Evolutionary conservation across 345 rosid species (phyloP), one percentile per base, ranked within the genome.

Genomic region (Erodium maritimum): DNA sequence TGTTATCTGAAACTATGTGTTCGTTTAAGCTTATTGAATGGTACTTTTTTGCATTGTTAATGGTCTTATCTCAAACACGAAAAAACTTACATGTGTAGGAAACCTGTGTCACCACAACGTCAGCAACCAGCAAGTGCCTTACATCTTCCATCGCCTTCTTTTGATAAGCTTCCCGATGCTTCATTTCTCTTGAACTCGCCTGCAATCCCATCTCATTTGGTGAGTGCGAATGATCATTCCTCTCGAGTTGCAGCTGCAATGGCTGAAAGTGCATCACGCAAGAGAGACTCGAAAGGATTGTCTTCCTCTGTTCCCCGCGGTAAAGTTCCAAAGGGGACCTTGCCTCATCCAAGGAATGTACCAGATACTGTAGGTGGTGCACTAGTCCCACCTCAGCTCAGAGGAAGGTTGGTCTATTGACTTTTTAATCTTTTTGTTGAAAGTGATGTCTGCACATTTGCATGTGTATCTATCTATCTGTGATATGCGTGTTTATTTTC

Each of bases 371-470:
- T 65, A 3, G 75, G 85, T 23, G 84, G 86, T 20, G 9, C 77
- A 70, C 75, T 90, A 42, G 76, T 87, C 54, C 97, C 97, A 17
- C 97, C 95, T 42, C 97, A 90, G 86, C 84, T 90, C 50, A 73
- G 71, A 19, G 97, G 97, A 70, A 87, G 93, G 97, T 90, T 23
- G 55, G 84, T 61, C 53, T 0, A 21, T 46, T 8, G 63, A 46
- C 10, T 46, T 58, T 56, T 12, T 14, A 45, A 25, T 54, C 50
- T 5, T 45, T 20, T 16, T 25, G 4, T 14, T 10, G 9, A 34
- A 37, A 55, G 10, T 50, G 33, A 25, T 25, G 33, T 25, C 33
- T 25, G 33, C 33, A 25, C 33, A 29, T 3, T 29, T 29, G 9
- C 8, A 58, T 21, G 54, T 55, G 20, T 52, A 19, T 48, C 9